Evolutionary conservation across 441 rosid species (phyloP).

Genomic region (Erysimum pusillum): DNA sequence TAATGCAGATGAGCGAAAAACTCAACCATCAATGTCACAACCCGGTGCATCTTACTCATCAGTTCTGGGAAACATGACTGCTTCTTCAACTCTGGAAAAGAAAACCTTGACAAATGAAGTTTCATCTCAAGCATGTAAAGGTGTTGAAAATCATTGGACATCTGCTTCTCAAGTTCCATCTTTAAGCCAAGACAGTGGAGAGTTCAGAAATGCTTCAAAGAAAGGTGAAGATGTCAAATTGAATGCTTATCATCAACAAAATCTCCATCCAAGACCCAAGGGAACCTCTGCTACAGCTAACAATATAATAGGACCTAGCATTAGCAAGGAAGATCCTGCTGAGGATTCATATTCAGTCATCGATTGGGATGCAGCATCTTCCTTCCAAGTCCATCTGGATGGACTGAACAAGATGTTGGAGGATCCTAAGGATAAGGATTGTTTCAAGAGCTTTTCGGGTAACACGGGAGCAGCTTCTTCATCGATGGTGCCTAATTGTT

Average conservation of each 20-base stretch:
- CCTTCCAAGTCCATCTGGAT: conserved; percentile 32
- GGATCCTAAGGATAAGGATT: conserved; percentile 33
- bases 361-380: conserved; percentile 37
- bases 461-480: conserved; percentile 37
- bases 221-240: conserved; percentile 7
- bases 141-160: conserved; percentile 37
- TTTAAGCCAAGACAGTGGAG: conserved; percentile 18
- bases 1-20: conserved; percentile 27
- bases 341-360: conserved; percentile 37
- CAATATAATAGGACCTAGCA: background rate
- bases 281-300: conserved; percentile 9
- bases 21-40: conserved; percentile 24
- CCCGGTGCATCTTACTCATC: conserved; percentile 36
- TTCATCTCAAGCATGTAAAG: conserved; percentile 39
- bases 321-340: conserved; percentile 20
- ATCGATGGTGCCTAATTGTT: conserved; percentile 22
- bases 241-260: conserved; percentile 15
- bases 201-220: background rate
- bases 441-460: conserved; percentile 16
- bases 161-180: conserved; percentile 29
- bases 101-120: conserved; percentile 36
- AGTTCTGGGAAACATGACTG: conserved; percentile 22
- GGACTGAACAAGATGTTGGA: conserved; percentile 38
- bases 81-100: conserved; percentile 40
- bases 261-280: background rate